Evolutionary conservation across 257 asterid genomes (phyloP), one percentile per base, ranked within the genome.

Genomic region (Fraxinus pennsylvanica): DNA sequence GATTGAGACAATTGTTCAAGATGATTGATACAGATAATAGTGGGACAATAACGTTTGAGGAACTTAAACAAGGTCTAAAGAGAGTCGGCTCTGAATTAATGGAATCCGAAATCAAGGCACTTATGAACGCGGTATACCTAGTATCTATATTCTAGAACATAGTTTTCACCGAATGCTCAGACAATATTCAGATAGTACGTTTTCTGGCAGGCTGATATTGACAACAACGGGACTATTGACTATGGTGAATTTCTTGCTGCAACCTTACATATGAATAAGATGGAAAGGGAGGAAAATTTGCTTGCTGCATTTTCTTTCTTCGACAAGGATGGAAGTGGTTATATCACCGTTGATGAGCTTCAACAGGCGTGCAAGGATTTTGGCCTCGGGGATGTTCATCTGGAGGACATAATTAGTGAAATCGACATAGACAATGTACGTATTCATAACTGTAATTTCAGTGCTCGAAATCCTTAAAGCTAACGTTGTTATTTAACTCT

Each of bases 301-400:
- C 86, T 91, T n/a, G 98, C 99, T 59, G 99, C 98, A 19, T 95
- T 95, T 81, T 73, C 97, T 32, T 95, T 89, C 94, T 95, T 95
- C 65, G 99, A 93, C 92, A 93, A 93, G 77, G 98, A 95, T 82
- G 99, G 98, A 1, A 95, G 99, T 67, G 99, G 99, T 36, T 95
- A 95, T 81, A 93, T 95, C 63, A 95, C 97, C 52, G 85, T 83
- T 3, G 99, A 95, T 72, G 99, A 95, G 88, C 96, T 95, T 80
- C 99, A 93, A 81, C 94, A 88, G 72, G 97, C 99, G 41, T 90
- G 97, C 89, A 83, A 89, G 71, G 97, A 95, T 43, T 95, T 95
- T 68, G 94, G 99, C 27, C 86, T 93, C 0, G 89, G 85, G n/a
- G 99, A 95, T 6, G 87, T 71, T 73, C 87, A 89, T 30, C 82